Evolutionary conservation across 306 rosid species (phyloP).

Genomic region (Malus fusca): DNA sequence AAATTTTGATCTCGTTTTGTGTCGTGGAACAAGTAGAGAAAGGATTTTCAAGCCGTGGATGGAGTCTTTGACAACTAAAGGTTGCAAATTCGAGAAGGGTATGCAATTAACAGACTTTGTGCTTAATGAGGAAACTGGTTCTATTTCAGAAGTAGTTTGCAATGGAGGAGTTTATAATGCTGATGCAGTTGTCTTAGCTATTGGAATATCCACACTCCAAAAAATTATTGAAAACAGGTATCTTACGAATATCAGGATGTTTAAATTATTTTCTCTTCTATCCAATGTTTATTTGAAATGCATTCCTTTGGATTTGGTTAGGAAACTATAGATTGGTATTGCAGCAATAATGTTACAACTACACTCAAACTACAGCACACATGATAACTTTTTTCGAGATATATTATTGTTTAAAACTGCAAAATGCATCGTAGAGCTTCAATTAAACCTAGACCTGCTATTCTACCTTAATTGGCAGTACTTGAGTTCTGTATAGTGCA

Average conservation of each 20-base stretch:
- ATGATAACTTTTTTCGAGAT: not conserved
- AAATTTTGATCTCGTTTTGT: slow-evolving; percentile 44
- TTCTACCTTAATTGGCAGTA: slow-evolving; percentile 14
- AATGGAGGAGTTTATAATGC: slow-evolving; percentile 24
- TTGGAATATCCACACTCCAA: slow-evolving; percentile 40
- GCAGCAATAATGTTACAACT: not conserved
- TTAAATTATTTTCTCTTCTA: not conserved
- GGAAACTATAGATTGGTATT: not conserved
- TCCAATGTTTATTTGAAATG: not conserved
- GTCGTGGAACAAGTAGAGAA: slow-evolving; percentile 40
- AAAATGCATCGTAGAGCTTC: slow-evolving; percentile 1
- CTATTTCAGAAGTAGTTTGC: slow-evolving; percentile 34
- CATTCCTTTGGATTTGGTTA: not conserved
- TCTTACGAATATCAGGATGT: not conserved
- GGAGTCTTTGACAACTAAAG: slow-evolving; percentile 35
- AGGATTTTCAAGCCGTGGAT: slow-evolving; percentile 43
- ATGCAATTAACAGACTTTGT: slow-evolving; percentile 28
- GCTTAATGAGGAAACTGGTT: slow-evolving; percentile 31
- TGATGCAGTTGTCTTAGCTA: slow-evolving; percentile 49
- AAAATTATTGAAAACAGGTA: slow-evolving; percentile 41
- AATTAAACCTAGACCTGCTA: slow-evolving; percentile 5
- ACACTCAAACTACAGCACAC: not conserved
- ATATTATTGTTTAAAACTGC: not conserved
- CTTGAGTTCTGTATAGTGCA: slow-evolving; percentile 40
- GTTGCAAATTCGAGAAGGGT: slow-evolving; percentile 38